These are phyloP conservation scores for Botrytis squamosa DNA, from an alignment of 2,329 filamentous ascomycete genomes.

Conservation along the genomic window DNA sequence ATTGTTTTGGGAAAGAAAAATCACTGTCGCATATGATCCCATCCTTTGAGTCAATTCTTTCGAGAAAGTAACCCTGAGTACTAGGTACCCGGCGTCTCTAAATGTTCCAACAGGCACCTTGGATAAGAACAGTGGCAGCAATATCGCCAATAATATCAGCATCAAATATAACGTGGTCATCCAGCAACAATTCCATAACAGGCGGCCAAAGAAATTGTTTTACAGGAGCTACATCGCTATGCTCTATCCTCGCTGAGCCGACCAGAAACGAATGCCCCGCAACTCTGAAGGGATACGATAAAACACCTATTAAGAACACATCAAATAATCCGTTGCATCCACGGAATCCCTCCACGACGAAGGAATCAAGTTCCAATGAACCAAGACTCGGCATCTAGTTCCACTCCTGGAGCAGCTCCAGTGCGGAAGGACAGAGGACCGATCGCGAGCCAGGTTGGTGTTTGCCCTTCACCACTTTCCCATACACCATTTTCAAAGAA, in stretches of 20 bases:
- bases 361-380: not conserved
- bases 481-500: not conserved
- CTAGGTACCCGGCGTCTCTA: not conserved
- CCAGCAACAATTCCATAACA: not conserved
- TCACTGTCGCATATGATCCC: not conserved
- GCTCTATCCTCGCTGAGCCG: not conserved
- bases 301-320: not conserved
- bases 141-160: not conserved
- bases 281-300: not conserved
- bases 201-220: not conserved
- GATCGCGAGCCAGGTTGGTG: conserved; percentile 14
- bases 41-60: not conserved
- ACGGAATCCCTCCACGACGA: not conserved
- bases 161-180: not conserved
- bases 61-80: not conserved
- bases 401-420: not conserved
- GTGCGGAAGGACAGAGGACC: conserved; percentile 12
- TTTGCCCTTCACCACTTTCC: not conserved
- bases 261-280: not conserved
- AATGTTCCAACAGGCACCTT: not conserved
- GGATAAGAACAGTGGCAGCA: not conserved
- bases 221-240: not conserved
- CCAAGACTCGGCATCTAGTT: not conserved
- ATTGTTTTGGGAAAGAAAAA: not conserved
- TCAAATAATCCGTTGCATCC: not conserved